Evolutionary conservation across 2,329 filamentous ascomycete genomes (phyloP).

Genomic region (Raffaelea ambrosiae): DNA sequence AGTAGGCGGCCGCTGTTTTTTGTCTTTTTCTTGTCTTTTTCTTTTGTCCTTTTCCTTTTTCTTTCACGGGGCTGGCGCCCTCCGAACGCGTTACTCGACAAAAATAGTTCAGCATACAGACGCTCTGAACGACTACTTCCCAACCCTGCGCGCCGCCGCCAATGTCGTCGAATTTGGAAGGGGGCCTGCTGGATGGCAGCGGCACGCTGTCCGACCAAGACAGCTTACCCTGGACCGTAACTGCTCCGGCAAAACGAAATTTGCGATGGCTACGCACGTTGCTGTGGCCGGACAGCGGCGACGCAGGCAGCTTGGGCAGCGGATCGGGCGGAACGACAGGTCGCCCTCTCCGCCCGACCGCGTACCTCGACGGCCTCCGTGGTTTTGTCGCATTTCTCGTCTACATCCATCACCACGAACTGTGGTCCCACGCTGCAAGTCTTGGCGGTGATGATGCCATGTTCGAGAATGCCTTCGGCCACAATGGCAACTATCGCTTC

Average conservation of each 20-base stretch:
- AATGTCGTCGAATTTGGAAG: slow-evolving; percentile 2
- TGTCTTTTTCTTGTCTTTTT: no score
- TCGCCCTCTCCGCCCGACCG: slow-evolving; percentile 38
- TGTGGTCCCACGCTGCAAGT: slow-evolving; percentile 42
- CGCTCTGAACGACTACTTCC: no score
- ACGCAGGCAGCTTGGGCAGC: background rate
- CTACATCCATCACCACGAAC: slow-evolving; percentile 52
- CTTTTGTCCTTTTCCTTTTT: background rate
- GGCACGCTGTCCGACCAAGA: background rate
- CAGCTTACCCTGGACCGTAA: slow-evolving; percentile 3
- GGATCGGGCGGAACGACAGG: slow-evolving; percentile 16
- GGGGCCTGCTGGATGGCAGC: slow-evolving; percentile 6
- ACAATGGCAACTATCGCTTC: slow-evolving; percentile 38
- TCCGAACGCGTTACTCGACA: no score
- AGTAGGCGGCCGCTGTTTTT: no score
- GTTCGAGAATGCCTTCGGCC: slow-evolving; percentile 47
- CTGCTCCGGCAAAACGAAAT: slow-evolving; percentile 7
- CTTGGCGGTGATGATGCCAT: slow-evolving; percentile 20
- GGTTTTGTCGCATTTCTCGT: slow-evolving; percentile 61
- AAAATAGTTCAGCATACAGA: no score
- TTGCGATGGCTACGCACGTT: slow-evolving; percentile 14
- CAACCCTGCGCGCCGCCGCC: background rate
- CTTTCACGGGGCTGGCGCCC: no score
- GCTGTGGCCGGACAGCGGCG: slow-evolving; percentile 14
- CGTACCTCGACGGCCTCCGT: slow-evolving; percentile 57